Evolutionary conservation across 2,329 filamentous ascomycete genomes (phyloP), one percentile per base, ranked within the genome.

Genomic region (Penicillium digitatum): DNA sequence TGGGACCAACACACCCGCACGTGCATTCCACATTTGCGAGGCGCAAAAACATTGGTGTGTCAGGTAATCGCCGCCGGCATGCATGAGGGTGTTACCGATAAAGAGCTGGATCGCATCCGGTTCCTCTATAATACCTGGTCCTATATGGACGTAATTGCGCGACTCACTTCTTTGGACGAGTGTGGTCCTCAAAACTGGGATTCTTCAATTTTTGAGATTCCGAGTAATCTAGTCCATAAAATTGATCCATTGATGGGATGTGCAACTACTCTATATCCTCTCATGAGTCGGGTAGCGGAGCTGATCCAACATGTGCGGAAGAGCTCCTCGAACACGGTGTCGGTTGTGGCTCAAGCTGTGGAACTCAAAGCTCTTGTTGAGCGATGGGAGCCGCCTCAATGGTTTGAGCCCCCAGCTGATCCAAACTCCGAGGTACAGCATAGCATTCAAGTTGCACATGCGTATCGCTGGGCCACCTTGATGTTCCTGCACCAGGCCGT

Each of bases 201-300:
- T 69, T 11, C 68, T 20, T 63, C 66, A n/a, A 65, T 68, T 22
- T 71, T 76, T n/a, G 72, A 74, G 29, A 69, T 74, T 24, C 75
- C 78, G 5, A 74, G 66, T 51, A 73, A 69, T 66, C 73, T 68
- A 57, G 75, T 82, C 53, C 74, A 81, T 22, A 78, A 84, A 55
- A 78, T 89, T n/a, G 87, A 89, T 69, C 86, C 86, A 5, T 70
- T 89, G 29, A 86, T 89, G 83, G 87, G 87, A 11, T 87, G 84
- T 62, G 86, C 86, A 7, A 76, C 79, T 31, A 85, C 84, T 0
- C 76, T 89, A 0, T 89, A 89, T 63, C 87, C 86, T 1, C 73
- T 88, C 1, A 87, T 89, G 57, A 84, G 86, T 11, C 79, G 81
- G 20, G 84, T 85, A 22, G 86, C 85, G 3, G 83, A 82, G 56